Conservation (phyloP, 208 protist genomes). For the Strigomonas culicis region DNA sequence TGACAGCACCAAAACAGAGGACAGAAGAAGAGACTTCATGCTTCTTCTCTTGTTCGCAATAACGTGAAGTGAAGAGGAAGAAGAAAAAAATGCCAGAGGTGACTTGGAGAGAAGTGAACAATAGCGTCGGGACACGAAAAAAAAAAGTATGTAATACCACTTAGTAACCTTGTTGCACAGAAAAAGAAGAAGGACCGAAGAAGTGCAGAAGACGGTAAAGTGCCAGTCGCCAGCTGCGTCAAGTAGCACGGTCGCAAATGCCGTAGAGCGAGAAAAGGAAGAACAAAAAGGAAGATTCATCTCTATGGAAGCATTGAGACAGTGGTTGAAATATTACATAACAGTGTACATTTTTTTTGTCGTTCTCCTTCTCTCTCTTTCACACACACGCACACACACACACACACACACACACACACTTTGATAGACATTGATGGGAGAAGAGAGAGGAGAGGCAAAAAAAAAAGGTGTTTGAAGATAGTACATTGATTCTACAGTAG, state of each 20-base stretch:
- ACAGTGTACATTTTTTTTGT: conserved; percentile 7
- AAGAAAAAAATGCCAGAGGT: neutral
- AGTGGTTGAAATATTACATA: neutral
- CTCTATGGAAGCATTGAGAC: neutral
- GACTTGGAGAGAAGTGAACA: neutral
- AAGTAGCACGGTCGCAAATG: neutral
- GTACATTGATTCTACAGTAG: neutral
- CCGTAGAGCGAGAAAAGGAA: neutral
- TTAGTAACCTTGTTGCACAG: no score
- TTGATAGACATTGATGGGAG: conserved; percentile 1
- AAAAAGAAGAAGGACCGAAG: no score
- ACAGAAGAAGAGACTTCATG: neutral
- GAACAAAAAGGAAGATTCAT: conserved; percentile 1
- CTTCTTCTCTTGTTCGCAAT: neutral
- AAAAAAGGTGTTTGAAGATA: neutral
- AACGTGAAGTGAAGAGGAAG: neutral
- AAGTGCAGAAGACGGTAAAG: no score
- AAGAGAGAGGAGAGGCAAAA: conserved; percentile 9
- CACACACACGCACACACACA: no score
- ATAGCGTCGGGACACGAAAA: neutral
- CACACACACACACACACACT: neutral
- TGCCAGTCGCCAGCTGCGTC: no score
- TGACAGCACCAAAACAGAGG: neutral
- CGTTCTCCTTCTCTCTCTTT: neutral
- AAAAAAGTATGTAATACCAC: neutral